Percentiles rank a stretch among this genome's conserved stretches.
Conservation (phyloP, 768 basidiomycete species). For the Rhodotorula kratochvilovae region DNA sequence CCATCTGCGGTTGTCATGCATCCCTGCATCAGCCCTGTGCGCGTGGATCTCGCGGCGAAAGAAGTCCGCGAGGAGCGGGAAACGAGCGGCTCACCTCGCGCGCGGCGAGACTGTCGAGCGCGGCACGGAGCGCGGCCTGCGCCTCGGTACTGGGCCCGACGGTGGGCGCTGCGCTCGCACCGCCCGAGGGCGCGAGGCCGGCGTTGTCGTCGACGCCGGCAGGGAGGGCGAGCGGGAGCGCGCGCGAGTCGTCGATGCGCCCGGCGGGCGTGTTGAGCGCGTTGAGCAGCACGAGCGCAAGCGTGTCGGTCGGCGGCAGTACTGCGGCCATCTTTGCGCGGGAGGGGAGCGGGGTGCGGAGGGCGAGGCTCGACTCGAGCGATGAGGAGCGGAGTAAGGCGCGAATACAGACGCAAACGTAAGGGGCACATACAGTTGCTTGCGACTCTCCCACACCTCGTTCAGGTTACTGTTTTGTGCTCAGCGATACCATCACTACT, state of each 20-base stretch:
- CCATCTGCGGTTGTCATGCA: constrained; percentile 58
- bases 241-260: constrained; percentile 46
- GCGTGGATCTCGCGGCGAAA: background rate
- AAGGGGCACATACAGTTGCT: too few species aligned
- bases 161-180: background rate
- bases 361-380: background rate
- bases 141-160: constrained; percentile 42
- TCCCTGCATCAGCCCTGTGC: background rate
- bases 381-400: background rate
- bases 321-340: background rate
- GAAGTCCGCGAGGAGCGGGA: background rate
- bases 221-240: constrained; percentile 39
- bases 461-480: too few species aligned
- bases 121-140: constrained; percentile 80
- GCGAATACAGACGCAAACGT: too few species aligned
- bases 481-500: background rate
- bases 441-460: too few species aligned
- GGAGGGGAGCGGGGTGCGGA: background rate
- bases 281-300: constrained; percentile 35
- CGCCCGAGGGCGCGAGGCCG: background rate
- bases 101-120: constrained; percentile 80
- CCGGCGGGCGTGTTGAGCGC: constrained; percentile 38
- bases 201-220: constrained; percentile 26
- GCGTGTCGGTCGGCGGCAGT: constrained; percentile 1
- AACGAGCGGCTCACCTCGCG: constrained; percentile 61